Evolutionary conservation across 164 flowering plant genomes (phyloP).

Genomic region (Chimonanthus praecox): DNA sequence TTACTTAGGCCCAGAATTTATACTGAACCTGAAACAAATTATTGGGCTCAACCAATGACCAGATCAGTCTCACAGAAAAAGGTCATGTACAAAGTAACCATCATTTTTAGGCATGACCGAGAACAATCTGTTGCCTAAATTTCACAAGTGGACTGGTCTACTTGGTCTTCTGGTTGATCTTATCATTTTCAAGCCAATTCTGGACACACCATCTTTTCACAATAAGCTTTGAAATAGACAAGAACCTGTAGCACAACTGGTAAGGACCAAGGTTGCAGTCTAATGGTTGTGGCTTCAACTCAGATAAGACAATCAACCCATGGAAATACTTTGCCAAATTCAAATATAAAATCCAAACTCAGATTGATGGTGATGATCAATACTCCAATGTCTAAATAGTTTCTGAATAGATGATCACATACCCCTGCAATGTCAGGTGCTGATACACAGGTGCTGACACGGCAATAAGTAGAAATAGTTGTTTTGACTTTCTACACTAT

Average conservation of each 20-base stretch:
- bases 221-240: neutral
- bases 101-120: neutral
- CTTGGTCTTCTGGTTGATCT: neutral
- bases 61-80: neutral
- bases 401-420: no score
- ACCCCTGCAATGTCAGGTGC: neutral
- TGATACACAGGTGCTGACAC: neutral
- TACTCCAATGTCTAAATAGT: no score
- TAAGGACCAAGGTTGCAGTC: no score
- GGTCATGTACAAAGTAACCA: neutral
- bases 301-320: no score
- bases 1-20: neutral
- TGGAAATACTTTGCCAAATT: no score
- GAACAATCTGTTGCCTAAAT: neutral
- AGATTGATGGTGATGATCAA: no score
- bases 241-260: neutral
- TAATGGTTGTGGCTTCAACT: no score
- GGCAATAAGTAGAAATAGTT: neutral
- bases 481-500: no score
- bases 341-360: no score
- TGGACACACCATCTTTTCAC: neutral
- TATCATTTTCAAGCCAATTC: neutral
- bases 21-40: neutral
- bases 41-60: neutral
- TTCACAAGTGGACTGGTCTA: neutral